A percentile compares a stretch with the other conserved stretches of the same genome.
Evolutionary conservation across 2,329 filamentous ascomycete species (phyloP).

Genomic region (Emmonsiellopsis sp.): DNA sequence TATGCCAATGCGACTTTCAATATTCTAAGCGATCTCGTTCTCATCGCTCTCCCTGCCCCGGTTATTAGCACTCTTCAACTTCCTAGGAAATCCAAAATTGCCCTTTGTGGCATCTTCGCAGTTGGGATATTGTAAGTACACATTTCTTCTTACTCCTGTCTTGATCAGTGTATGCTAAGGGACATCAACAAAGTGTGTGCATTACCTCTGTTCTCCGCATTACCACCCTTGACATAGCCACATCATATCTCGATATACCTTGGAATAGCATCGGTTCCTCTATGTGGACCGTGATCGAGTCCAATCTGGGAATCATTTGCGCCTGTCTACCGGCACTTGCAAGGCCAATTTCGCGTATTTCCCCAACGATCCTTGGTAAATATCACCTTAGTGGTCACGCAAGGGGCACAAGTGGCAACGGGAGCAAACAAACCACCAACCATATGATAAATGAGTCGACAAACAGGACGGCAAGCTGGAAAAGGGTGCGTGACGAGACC

Average conservation of each 20-base stretch:
- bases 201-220: slow-evolving; percentile 13
- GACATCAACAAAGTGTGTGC: slow-evolving; percentile 7
- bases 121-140: slow-evolving; percentile 23
- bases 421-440: background rate
- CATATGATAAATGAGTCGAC: background rate
- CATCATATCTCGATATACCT: slow-evolving; percentile 14
- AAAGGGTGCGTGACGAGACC: background rate
- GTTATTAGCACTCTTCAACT: slow-evolving; percentile 24
- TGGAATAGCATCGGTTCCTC: slow-evolving; percentile 23
- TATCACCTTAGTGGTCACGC: background rate
- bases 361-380: slow-evolving; percentile 5
- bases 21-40: slow-evolving; percentile 27
- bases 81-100: slow-evolving; percentile 38
- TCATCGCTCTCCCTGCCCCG: slow-evolving; percentile 25
- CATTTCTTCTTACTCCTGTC: background rate
- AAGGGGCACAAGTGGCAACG: background rate
- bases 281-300: slow-evolving; percentile 30
- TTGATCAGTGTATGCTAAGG: background rate
- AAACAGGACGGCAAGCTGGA: background rate
- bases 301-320: slow-evolving; percentile 27
- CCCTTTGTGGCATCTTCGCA: slow-evolving; percentile 29
- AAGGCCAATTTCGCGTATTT: slow-evolving; percentile 13
- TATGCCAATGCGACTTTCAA: slow-evolving; percentile 38
- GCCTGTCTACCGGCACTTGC: slow-evolving; percentile 28
- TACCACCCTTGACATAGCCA: slow-evolving; percentile 12